Conservation (phyloP, 495 filamentous ascomycete species). For the Xylaria nigripes region DNA sequence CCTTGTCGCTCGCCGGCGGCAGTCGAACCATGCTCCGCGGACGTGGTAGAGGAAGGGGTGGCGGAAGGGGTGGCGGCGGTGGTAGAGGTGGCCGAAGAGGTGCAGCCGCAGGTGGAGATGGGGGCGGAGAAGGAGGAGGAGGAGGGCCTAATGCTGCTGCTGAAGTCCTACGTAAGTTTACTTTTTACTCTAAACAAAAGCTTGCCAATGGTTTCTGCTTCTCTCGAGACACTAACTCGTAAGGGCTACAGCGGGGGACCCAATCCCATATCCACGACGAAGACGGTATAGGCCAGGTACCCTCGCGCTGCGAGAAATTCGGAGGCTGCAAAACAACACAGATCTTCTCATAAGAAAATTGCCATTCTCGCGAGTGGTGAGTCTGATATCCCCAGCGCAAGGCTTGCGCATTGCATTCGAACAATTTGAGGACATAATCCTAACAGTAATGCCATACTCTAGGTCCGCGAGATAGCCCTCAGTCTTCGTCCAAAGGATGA, state of each 20-base stretch:
- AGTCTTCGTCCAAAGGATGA: constrained; percentile 44
- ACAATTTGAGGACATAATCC: not conserved
- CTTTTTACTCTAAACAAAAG: not conserved
- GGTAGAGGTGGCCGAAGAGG: constrained; percentile 8
- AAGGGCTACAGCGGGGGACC: constrained; percentile 56
- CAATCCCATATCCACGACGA: constrained; percentile 51
- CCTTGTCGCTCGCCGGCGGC: constrained; percentile 4
- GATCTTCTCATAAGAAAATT: constrained; percentile 75
- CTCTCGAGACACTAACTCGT: not conserved
- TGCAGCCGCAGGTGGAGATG: not conserved
- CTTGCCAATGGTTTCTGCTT: not conserved
- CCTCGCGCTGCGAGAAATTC: constrained; percentile 75
- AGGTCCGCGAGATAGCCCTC: constrained; percentile 81
- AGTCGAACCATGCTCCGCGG: constrained; percentile 9
- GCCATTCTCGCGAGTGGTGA: constrained; percentile 78
- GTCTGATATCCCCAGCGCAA: constrained; percentile 14
- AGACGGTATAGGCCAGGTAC: constrained; percentile 81
- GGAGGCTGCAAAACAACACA: constrained; percentile 71
- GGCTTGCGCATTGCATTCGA: not conserved
- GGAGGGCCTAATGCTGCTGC: not conserved
- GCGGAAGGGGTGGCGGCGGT: constrained; percentile 6
- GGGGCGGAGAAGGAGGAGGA: not conserved
- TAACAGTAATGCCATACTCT: constrained; percentile 7
- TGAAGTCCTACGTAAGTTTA: constrained; percentile 19
- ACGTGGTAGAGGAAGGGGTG: not conserved